Percentiles rank a stretch among this genome's conserved stretches.
These are phyloP conservation scores for Boletus rubescentipes DNA, from an alignment of 768 basidiomycete genomes.

Conservation along the genomic window DNA sequence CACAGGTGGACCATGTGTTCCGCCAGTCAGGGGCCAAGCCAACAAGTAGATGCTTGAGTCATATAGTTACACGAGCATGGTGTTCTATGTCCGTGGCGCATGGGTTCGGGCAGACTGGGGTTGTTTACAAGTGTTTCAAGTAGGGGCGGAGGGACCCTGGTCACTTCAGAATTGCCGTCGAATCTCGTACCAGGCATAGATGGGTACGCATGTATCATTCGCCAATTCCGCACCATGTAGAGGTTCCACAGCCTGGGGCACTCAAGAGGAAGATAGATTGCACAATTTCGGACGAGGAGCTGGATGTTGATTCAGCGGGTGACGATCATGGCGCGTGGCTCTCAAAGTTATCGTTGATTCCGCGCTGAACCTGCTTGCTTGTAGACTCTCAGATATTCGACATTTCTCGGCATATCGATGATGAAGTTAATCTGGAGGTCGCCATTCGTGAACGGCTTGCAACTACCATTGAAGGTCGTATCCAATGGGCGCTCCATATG, in stretches of 20 bases:
- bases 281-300: slow-evolving; percentile 11
- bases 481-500: slow-evolving; percentile 46
- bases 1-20: too few relatives aligned
- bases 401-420: slow-evolving; percentile 20
- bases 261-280: slow-evolving; percentile 9
- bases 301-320: slow-evolving; percentile 5
- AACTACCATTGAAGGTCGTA: slow-evolving; percentile 42
- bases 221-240: slow-evolving; percentile 15
- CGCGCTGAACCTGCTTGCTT: not conserved
- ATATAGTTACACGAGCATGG: not conserved
- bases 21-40: too few relatives aligned
- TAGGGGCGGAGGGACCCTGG: too few relatives aligned
- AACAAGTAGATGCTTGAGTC: not conserved
- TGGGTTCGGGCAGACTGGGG: too few relatives aligned
- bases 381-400: slow-evolving; percentile 16
- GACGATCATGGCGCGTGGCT: slow-evolving; percentile 20
- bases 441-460: slow-evolving; percentile 41
- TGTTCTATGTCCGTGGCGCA: too few relatives aligned
- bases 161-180: not conserved
- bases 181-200: slow-evolving; percentile 12
- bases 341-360: not conserved
- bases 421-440: slow-evolving; percentile 47
- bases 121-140: not conserved
- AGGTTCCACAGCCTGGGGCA: slow-evolving; percentile 9
- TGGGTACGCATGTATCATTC: slow-evolving; percentile 27